phyloP scores from a whole-genome alignment of 2,329 filamentous ascomycete genomes.

The Ceratocystis cacaofunesta region DNA sequence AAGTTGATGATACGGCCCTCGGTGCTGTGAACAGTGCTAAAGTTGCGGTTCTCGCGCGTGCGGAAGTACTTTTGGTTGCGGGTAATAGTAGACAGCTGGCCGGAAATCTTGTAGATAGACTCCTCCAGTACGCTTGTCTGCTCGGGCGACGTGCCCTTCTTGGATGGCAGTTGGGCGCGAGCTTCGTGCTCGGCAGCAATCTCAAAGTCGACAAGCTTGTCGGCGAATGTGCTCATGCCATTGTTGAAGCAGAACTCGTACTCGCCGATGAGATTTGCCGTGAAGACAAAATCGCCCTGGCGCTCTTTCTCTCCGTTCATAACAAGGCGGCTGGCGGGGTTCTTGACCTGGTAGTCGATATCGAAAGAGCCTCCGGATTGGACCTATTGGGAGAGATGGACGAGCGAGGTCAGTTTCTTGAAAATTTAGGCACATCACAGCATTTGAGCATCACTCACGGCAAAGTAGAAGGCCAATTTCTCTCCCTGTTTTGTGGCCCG shows the following conservation, averaged over 20 bases:
- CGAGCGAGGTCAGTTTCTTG: background rate
- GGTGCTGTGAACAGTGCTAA: conserved; percentile 92
- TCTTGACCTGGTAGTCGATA: conserved; percentile 79
- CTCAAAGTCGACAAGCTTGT: conserved; percentile 97
- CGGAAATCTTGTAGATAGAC: conserved; percentile 86
- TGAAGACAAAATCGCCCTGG: conserved; percentile 96
- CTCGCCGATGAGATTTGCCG: conserved; percentile 71
- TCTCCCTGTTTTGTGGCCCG: conserved; percentile 60
- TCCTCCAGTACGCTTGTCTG: conserved; percentile 83
- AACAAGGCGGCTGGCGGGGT: conserved; percentile 66
- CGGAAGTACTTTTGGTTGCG: conserved; percentile 99
- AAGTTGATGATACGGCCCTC: conserved; percentile 96
- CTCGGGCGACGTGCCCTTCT: conserved; percentile 76
- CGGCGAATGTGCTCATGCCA: conserved; percentile 92
- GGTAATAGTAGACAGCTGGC: conserved; percentile 83
- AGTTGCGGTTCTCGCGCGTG: conserved; percentile 95
- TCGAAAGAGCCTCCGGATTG: conserved; percentile 98
- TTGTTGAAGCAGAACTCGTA: conserved; percentile 98
- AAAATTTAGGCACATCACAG: too few relatives aligned
- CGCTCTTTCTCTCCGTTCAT: conserved; percentile 79
- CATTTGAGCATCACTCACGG: conserved; percentile 42
- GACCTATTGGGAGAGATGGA: conserved; percentile 40
- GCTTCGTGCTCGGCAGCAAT: conserved; percentile 87
- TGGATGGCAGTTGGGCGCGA: conserved; percentile 67
- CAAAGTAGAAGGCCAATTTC: conserved; percentile 98